These are phyloP conservation scores for Orbilia quercus DNA, from an alignment of 2,329 filamentous ascomycete genomes.

Conservation along the genomic window DNA sequence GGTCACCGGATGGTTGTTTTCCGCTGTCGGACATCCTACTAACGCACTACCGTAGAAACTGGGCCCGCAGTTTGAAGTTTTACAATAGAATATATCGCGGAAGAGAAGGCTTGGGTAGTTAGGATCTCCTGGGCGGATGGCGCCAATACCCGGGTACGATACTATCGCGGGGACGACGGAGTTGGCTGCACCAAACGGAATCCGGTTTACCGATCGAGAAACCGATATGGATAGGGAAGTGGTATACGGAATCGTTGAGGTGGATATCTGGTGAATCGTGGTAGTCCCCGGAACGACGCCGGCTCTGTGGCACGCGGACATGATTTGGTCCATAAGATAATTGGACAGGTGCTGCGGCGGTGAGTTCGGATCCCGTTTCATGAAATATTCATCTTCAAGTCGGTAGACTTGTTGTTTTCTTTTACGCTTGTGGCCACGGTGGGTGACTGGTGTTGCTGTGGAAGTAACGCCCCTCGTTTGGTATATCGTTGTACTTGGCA, in stretches of 20 bases:
- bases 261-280: not conserved
- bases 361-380: no score
- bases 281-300: not conserved
- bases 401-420: no score
- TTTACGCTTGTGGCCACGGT: no score
- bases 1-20: constrained; percentile 1
- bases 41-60: not conserved
- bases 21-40: not conserved
- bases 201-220: not conserved
- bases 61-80: not conserved
- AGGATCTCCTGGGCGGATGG: not conserved
- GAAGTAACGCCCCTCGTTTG: no score
- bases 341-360: no score
- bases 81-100: constrained; percentile 1
- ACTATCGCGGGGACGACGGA: not conserved
- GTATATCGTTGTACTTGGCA: no score
- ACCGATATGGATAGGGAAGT: not conserved
- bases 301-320: not conserved
- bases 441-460: no score
- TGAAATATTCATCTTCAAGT: no score
- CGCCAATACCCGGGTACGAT: not conserved
- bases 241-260: not conserved
- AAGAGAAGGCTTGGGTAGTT: not conserved
- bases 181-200: constrained; percentile 5
- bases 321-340: no score